Conservation (phyloP, 2,329 filamentous ascomycete genomes). For the Talaromyces sp. region DNA sequence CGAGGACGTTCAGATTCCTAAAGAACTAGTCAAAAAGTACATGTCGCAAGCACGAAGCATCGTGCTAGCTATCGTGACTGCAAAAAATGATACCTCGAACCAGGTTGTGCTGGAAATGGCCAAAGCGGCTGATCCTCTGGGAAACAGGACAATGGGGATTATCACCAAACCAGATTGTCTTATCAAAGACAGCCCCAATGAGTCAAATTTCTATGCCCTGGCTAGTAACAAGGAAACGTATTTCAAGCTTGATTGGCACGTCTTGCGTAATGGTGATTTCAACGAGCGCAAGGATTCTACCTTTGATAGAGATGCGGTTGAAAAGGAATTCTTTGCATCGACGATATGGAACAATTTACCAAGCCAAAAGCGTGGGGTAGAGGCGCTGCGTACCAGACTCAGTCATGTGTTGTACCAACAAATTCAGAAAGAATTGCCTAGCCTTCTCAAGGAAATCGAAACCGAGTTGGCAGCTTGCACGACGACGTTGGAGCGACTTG, state of each 20-base stretch:
- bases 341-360: slow-evolving; percentile 22
- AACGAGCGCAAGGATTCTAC: slow-evolving; percentile 20
- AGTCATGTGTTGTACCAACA: slow-evolving; percentile 32
- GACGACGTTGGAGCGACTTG: slow-evolving; percentile 15
- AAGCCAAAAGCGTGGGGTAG: slow-evolving; percentile 28
- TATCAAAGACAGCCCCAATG: slow-evolving; percentile 25
- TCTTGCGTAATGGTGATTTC: slow-evolving; percentile 35
- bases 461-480: slow-evolving; percentile 18
- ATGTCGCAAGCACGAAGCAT: slow-evolving; percentile 17
- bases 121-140: slow-evolving; percentile 9
- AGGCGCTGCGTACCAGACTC: slow-evolving; percentile 27
- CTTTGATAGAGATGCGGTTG: slow-evolving; percentile 23
- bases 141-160: slow-evolving; percentile 17
- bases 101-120: slow-evolving; percentile 16
- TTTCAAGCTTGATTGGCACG: slow-evolving; percentile 33
- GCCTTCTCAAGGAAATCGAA: slow-evolving; percentile 21
- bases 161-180: slow-evolving; percentile 34
- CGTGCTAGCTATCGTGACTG: slow-evolving; percentile 14
- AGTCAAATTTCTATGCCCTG: slow-evolving; percentile 25
- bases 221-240: slow-evolving; percentile 32
- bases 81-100: slow-evolving; percentile 18
- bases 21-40: slow-evolving; percentile 13
- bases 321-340: slow-evolving; percentile 18
- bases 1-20: slow-evolving; percentile 13
- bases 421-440: slow-evolving; percentile 23